These are phyloP conservation scores for Coniochaeta prunicola DNA, from an alignment of 2,329 filamentous ascomycete genomes.

Conservation along the genomic window DNA sequence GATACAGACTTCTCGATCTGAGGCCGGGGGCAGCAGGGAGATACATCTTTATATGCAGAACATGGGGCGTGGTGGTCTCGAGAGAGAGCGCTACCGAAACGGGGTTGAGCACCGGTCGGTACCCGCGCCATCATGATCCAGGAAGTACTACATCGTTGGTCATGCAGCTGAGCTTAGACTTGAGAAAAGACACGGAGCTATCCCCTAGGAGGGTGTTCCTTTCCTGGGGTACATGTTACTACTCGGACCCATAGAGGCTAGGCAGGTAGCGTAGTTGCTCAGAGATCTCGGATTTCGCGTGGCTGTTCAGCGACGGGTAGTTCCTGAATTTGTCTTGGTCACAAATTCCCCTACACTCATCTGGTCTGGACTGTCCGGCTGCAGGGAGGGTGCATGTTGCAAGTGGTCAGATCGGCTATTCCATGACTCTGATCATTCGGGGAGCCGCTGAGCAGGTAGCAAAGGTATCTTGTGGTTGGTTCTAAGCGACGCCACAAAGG, in stretches of 20 bases:
- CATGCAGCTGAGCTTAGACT: not conserved
- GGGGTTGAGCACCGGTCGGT: not conserved
- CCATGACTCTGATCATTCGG: too few species aligned
- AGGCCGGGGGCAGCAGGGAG: not conserved
- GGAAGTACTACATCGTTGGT: not conserved
- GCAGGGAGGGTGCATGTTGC: too few species aligned
- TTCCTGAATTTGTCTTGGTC: too few species aligned
- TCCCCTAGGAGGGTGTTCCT: not conserved
- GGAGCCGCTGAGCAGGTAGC: too few species aligned
- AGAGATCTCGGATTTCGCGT: not conserved
- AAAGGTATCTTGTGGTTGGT: not conserved
- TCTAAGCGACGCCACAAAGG: not conserved
- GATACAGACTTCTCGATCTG: not conserved
- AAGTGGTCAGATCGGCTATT: too few species aligned
- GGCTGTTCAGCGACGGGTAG: too few species aligned
- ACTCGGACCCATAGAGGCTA: not conserved
- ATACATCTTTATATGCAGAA: not conserved
- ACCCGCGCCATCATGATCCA: not conserved
- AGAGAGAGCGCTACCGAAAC: not conserved
- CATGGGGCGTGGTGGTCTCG: not conserved
- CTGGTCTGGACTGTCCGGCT: too few species aligned
- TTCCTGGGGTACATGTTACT: not conserved
- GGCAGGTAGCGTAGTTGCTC: not conserved
- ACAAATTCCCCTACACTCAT: too few species aligned
- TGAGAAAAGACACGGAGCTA: not conserved